Evolutionary conservation across 2,329 filamentous ascomycete species (phyloP).

Genomic region (Onygenales sp.): DNA sequence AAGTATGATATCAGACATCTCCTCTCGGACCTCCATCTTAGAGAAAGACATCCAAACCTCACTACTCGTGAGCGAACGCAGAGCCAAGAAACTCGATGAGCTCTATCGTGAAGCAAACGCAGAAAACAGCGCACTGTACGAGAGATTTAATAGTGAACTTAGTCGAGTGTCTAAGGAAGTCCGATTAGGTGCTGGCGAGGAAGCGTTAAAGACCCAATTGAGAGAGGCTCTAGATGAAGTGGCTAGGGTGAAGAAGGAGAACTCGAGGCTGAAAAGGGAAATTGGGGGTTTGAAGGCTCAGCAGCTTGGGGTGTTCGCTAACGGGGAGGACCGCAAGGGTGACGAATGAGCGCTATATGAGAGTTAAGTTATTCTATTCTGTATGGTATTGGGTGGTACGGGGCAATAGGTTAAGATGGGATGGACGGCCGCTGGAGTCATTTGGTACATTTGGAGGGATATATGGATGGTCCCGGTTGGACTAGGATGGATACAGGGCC

Average conservation of each 20-base stretch:
- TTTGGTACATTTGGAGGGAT: background rate
- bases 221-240: slow-evolving; percentile 69
- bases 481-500: background rate
- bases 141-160: slow-evolving; percentile 84
- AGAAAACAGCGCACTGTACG: slow-evolving; percentile 88
- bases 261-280: slow-evolving; percentile 71
- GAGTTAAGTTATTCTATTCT: background rate
- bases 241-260: slow-evolving; percentile 72
- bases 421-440: background rate
- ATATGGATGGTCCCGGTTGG: background rate
- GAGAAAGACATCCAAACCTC: slow-evolving; percentile 63
- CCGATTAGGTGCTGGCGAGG: slow-evolving; percentile 65
- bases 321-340: slow-evolving; percentile 15
- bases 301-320: slow-evolving; percentile 23
- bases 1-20: slow-evolving; percentile 48
- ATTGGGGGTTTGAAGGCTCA: slow-evolving; percentile 58
- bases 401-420: background rate
- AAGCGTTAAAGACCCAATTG: slow-evolving; percentile 63
- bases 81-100: slow-evolving; percentile 75
- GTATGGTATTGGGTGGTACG: background rate
- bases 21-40: slow-evolving; percentile 52
- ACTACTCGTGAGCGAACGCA: slow-evolving; percentile 64
- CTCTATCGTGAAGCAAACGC: slow-evolving; percentile 78
- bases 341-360: slow-evolving; percentile 12
- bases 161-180: slow-evolving; percentile 71